Percentiles rank a stretch among this genome's conserved stretches.
Conservation (phyloP, 2,329 filamentous ascomycete genomes). For the Biscogniauxia sp. region DNA sequence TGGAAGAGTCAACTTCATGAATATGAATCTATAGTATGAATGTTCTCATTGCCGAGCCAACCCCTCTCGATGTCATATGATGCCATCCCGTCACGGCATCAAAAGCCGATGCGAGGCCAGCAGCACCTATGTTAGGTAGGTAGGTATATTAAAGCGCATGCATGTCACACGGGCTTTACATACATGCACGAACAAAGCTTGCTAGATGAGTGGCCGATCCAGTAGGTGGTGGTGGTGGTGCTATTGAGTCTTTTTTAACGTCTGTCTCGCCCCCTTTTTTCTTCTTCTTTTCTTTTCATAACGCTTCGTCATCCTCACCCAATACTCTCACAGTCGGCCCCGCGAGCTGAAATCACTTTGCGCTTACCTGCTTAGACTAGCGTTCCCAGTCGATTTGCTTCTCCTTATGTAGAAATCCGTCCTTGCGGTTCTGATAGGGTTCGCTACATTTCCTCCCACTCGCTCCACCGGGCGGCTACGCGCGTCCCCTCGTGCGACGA, state of each 20-base stretch:
- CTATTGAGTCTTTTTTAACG: too few species aligned
- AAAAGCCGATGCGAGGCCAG: neutral
- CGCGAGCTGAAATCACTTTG: conserved; percentile 10
- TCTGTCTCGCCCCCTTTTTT: neutral
- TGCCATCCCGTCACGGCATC: neutral
- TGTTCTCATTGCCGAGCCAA: neutral
- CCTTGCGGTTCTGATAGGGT: conserved; percentile 19
- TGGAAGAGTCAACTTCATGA: neutral
- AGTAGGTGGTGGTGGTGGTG: too few species aligned
- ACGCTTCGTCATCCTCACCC: conserved; percentile 4
- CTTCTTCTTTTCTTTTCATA: neutral
- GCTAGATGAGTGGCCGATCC: too few species aligned
- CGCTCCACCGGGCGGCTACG: conserved; percentile 6
- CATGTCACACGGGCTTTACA: neutral
- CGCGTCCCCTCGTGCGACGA: conserved; percentile 6
- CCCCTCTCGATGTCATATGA: neutral
- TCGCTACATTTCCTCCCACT: conserved; percentile 14
- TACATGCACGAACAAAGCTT: neutral
- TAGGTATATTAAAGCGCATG: neutral
- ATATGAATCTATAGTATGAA: neutral
- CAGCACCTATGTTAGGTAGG: too few species aligned
- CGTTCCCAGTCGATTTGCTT: conserved; percentile 6
- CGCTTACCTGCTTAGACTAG: neutral
- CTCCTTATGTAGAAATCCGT: neutral
- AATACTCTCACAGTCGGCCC: conserved; percentile 11